Percentiles rank a stretch among this genome's conserved stretches.
Conservation (phyloP, 371 early-diverging fungal genomes). For the Entomophthora muscae region DNA sequence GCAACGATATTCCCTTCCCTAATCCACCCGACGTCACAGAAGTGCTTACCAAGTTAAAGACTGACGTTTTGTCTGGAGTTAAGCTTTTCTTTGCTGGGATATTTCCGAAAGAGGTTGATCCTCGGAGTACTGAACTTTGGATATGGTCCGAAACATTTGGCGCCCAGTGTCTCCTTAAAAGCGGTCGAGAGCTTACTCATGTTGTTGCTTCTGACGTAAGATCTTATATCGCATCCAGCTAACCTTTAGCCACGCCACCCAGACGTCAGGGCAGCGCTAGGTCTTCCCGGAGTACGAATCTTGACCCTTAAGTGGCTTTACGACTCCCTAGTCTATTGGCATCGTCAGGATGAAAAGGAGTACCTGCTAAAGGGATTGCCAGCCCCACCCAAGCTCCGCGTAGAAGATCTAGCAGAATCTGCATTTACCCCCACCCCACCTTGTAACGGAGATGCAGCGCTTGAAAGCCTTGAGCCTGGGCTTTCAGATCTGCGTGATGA, state of each 20-base stretch:
- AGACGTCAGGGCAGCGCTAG: background rate
- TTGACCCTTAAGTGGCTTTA: background rate
- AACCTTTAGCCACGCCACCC: background rate
- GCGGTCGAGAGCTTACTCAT: conserved; percentile 47
- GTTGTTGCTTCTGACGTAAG: conserved; percentile 53
- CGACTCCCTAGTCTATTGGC: background rate
- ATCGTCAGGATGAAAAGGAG: background rate
- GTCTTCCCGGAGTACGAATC: background rate
- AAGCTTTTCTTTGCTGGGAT: conserved; percentile 33
- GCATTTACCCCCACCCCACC: conserved; percentile 1
- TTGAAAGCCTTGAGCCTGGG: background rate
- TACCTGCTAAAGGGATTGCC: background rate
- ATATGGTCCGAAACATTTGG: conserved; percentile 48
- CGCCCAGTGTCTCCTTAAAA: conserved; percentile 33
- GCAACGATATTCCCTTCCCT: background rate
- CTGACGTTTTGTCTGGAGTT: conserved; percentile 26
- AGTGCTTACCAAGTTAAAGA: conserved; percentile 19
- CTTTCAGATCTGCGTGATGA: background rate
- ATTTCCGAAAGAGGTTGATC: conserved; percentile 26
- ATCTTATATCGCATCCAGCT: background rate
- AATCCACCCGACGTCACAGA: conserved; percentile 9
- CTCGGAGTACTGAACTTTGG: conserved; percentile 45
- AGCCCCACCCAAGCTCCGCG: background rate
- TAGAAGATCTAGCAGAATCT: background rate
- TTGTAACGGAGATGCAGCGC: background rate